phyloP scores from a whole-genome alignment of 2,329 filamentous ascomycete genomes.

The Clathrospora elynae region DNA sequence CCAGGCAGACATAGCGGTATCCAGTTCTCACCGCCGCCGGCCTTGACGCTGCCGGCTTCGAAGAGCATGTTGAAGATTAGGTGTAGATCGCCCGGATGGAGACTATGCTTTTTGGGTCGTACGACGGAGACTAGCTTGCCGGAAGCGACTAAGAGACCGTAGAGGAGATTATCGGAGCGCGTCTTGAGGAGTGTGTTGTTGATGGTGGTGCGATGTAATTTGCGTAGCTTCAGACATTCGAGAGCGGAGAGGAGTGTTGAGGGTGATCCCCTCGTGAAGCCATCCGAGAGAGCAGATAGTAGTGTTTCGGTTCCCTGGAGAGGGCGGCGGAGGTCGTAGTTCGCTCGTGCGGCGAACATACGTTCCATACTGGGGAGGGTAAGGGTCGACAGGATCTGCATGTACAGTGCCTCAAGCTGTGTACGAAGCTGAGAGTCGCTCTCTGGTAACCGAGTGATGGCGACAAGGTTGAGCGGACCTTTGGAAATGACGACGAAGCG shows the following conservation, averaged over 20 bases:
- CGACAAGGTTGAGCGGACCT: slow-evolving; percentile 89
- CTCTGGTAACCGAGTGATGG: slow-evolving; percentile 89
- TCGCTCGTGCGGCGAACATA: slow-evolving; percentile 87
- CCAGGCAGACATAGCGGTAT: slow-evolving; percentile 93
- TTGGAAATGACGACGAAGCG: slow-evolving; percentile 85
- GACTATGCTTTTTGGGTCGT: slow-evolving; percentile 87
- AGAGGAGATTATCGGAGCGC: slow-evolving; percentile 78
- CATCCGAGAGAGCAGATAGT: slow-evolving; percentile 89
- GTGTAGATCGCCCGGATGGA: slow-evolving; percentile 93
- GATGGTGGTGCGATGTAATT: slow-evolving; percentile 82
- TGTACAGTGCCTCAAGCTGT: slow-evolving; percentile 93
- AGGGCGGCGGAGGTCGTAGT: slow-evolving; percentile 89
- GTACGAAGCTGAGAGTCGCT: slow-evolving; percentile 84
- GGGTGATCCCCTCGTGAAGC: slow-evolving; percentile 89
- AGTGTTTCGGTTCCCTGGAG: slow-evolving; percentile 90
- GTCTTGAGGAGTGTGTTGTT: slow-evolving; percentile 85
- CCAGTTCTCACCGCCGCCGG: slow-evolving; percentile 95
- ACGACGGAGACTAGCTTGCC: slow-evolving; percentile 94
- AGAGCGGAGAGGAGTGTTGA: slow-evolving; percentile 86
- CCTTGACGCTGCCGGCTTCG: slow-evolving; percentile 88
- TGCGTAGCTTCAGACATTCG: slow-evolving; percentile 90
- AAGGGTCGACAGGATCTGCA: slow-evolving; percentile 95
- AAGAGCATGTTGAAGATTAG: slow-evolving; percentile 99
- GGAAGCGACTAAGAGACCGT: slow-evolving; percentile 90
- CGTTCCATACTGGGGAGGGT: slow-evolving; percentile 85